Evolutionary conservation across 2,329 filamentous ascomycete genomes (phyloP).

Genomic region (Beauveria bassiana): DNA sequence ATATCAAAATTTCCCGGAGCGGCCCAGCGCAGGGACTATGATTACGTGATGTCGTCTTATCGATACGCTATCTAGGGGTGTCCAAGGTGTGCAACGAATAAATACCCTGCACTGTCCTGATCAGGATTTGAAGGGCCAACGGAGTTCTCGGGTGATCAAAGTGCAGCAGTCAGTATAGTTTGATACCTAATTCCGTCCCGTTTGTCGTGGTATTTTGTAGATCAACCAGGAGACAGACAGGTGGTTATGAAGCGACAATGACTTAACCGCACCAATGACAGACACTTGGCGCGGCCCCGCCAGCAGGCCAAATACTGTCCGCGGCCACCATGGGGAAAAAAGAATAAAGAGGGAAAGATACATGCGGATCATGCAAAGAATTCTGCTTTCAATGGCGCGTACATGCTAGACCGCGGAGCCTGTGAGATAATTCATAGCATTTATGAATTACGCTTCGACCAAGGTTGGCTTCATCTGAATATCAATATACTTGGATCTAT

Average conservation of each 20-base stretch:
- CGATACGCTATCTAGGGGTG: background rate
- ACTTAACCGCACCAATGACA: background rate
- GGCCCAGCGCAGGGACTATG: background rate
- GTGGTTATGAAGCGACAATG: background rate
- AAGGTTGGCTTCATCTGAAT: background rate
- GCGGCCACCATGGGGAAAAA: too few relatives aligned
- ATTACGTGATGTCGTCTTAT: slow-evolving; percentile 11
- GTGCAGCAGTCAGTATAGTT: too few relatives aligned
- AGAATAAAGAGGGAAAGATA: too few relatives aligned
- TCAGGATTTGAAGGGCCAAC: too few relatives aligned
- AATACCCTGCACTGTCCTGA: background rate
- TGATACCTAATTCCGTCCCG: too few relatives aligned
- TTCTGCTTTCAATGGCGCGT: too few relatives aligned
- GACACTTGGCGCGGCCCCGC: background rate
- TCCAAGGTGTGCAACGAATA: background rate
- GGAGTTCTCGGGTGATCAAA: too few relatives aligned
- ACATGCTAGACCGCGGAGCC: too few relatives aligned
- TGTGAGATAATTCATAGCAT: too few relatives aligned
- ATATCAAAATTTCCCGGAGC: slow-evolving; percentile 8
- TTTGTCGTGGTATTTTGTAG: too few relatives aligned
- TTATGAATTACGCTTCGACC: background rate
- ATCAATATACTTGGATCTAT: background rate
- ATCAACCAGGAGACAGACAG: background rate
- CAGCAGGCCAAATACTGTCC: too few relatives aligned
- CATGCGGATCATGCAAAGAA: too few relatives aligned